Conservation (phyloP, 371 early-diverging fungal species). For the Syncephalastrum racemosum region DNA sequence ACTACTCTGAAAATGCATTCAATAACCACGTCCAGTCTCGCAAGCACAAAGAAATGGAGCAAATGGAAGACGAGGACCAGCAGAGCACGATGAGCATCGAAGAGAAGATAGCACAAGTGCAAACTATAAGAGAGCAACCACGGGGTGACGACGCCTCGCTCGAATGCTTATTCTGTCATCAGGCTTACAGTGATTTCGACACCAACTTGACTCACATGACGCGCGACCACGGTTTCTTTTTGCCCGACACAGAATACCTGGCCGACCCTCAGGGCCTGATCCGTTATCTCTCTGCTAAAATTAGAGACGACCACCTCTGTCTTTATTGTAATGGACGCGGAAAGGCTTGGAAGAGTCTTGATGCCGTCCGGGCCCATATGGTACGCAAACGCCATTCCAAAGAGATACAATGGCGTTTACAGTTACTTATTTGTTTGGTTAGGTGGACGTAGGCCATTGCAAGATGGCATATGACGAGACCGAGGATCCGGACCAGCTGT, state of each 20-base stretch:
- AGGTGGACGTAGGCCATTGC: constrained; percentile 90
- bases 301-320: constrained; percentile 88
- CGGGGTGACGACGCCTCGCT: background rate
- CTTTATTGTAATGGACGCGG: constrained; percentile 95
- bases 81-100: background rate
- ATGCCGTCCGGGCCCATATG: constrained; percentile 95
- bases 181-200: constrained; percentile 61
- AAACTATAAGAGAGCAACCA: too few species aligned
- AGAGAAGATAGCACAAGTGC: too few species aligned
- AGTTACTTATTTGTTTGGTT: background rate
- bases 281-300: constrained; percentile 88
- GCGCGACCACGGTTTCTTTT: constrained; percentile 86
- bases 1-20: constrained; percentile 81
- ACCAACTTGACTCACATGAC: constrained; percentile 92
- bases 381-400: constrained; percentile 27
- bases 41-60: constrained; percentile 67
- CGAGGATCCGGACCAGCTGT: constrained; percentile 82
- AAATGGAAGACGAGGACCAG: constrained; percentile 1
- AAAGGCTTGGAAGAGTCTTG: constrained; percentile 74
- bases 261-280: constrained; percentile 86
- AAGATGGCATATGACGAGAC: constrained; percentile 93
- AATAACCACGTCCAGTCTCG: constrained; percentile 86
- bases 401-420: too few species aligned
- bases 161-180: constrained; percentile 69
- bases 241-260: constrained; percentile 94